Percentiles rank a stretch among this genome's conserved stretches.
These are phyloP conservation scores for Rhodamnia argentea DNA, from an alignment of 345 rosid species.

Conservation along the genomic window DNA sequence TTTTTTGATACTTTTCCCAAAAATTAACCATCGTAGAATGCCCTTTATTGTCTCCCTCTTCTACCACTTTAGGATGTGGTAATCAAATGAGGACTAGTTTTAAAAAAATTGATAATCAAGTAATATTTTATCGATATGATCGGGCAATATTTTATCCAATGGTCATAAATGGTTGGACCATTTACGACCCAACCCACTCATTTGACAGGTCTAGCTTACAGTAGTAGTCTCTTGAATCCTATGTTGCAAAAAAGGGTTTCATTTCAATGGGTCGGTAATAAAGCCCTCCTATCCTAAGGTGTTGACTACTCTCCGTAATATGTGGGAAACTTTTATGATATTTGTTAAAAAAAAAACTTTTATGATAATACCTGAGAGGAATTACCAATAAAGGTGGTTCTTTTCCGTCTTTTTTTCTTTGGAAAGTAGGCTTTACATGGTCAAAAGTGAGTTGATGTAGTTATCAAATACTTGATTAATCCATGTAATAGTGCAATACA, in stretches of 20 bases:
- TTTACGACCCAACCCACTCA: too few species aligned
- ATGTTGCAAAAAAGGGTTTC: background rate
- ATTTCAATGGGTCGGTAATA: background rate
- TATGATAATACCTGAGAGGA: background rate
- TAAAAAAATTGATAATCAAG: background rate
- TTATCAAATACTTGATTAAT: background rate
- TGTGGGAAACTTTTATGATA: background rate
- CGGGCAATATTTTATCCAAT: too few species aligned
- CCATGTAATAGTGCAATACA: background rate
- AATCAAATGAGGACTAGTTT: background rate
- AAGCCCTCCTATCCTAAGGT: background rate
- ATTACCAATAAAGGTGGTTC: background rate
- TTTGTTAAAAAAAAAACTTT: too few species aligned
- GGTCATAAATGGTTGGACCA: too few species aligned
- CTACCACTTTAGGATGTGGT: background rate
- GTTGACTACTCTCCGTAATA: background rate
- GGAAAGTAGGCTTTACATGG: background rate
- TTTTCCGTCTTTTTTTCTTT: background rate
- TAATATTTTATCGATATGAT: background rate
- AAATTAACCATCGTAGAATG: background rate
- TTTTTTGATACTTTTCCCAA: too few species aligned
- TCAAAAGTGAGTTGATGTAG: background rate
- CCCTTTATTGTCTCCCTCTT: background rate
- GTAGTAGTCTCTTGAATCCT: background rate
- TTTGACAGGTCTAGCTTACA: background rate